Evolutionary conservation across 495 filamentous ascomycete genomes (phyloP).

Genomic region (Hypomontagnella monticulosa): DNA sequence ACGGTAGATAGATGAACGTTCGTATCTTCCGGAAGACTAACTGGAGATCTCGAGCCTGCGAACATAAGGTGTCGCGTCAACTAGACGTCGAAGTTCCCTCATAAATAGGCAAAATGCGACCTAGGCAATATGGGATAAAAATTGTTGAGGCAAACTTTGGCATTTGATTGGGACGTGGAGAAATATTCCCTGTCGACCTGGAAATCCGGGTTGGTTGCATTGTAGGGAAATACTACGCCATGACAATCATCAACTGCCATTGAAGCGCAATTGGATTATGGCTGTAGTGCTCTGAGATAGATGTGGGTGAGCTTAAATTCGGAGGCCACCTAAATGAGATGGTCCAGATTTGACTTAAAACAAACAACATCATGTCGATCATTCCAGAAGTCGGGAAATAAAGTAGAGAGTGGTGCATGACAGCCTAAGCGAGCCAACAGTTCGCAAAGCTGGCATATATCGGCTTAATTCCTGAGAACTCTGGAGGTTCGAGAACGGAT

Average conservation of each 20-base stretch:
- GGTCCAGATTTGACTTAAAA: constrained; percentile 30
- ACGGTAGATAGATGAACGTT: constrained; percentile 6
- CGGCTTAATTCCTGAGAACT: background rate
- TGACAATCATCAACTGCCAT: constrained; percentile 19
- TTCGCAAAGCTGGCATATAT: constrained; percentile 8
- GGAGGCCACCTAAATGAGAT: constrained; percentile 18
- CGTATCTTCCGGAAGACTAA: background rate
- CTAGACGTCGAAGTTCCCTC: constrained; percentile 19
- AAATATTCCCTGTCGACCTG: constrained; percentile 23
- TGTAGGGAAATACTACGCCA: constrained; percentile 25
- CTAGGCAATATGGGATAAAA: constrained; percentile 37
- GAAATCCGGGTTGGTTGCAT: constrained; percentile 21
- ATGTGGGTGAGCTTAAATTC: constrained; percentile 17
- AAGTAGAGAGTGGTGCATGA: constrained; percentile 2
- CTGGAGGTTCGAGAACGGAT: constrained; percentile 21
- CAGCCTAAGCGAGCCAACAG: constrained; percentile 29
- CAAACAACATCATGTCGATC: constrained; percentile 8
- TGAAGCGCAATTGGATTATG: constrained; percentile 19
- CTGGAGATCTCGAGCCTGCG: background rate
- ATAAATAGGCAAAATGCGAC: constrained; percentile 42
- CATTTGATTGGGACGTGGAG: constrained; percentile 30
- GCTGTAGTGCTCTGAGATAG: constrained; percentile 14
- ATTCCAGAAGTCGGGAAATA: constrained; percentile 25
- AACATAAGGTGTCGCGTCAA: constrained; percentile 16
- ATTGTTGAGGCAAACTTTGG: constrained; percentile 22